Evolutionary conservation across 176 grass and related monocot species (phyloP), one percentile per base, ranked within the genome.

Genomic region (Juncus effusus): DNA sequence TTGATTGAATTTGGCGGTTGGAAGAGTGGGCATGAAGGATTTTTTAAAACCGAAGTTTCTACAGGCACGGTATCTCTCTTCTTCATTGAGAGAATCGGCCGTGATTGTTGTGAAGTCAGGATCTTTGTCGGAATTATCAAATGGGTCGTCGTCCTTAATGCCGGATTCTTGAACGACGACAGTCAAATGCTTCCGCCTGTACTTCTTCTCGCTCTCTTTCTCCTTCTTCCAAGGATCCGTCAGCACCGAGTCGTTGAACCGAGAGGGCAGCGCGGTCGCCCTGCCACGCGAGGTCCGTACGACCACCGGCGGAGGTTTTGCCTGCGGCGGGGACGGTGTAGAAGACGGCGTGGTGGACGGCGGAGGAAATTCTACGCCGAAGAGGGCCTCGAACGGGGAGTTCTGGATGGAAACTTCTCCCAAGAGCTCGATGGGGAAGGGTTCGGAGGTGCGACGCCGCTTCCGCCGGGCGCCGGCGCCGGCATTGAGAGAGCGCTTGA

Each of bases 211-310:
- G 13, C 53, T 45, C 39, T 72, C 69, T 59, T 60, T 97, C 56
- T 97, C 93, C 77, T 84, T 92, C 85, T 89, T 97, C 82, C 78
- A 84, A 16, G 93, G 88, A 78, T 97, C 88, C 7, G 84, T 74
- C 40, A 97, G 82, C 53, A 97, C 93, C 6, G 93, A 97, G 41
- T 97, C 88, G 49, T 89, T 97, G 72, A 86, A 97, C 70, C 88
- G 73, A 37, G 93, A 97, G 36, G 93, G 93, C 38, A 80, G 68
- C 36, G 88, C 88, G 78, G 76, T 87, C 6, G 85, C 37, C 61
- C 88, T 80, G 1, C 93, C 93, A 40, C 93, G 79, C 65, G 75
- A 97, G 5, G 88, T 92, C 59, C 93, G 80, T 42, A 89, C 82
- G 3, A 97, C 87, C 8, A 87, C 85, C 15, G 88, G 88, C 49